Base-by-base conservation (phyloP, 1,139 yeast genomes). In the Candida mesenterica region DNA sequence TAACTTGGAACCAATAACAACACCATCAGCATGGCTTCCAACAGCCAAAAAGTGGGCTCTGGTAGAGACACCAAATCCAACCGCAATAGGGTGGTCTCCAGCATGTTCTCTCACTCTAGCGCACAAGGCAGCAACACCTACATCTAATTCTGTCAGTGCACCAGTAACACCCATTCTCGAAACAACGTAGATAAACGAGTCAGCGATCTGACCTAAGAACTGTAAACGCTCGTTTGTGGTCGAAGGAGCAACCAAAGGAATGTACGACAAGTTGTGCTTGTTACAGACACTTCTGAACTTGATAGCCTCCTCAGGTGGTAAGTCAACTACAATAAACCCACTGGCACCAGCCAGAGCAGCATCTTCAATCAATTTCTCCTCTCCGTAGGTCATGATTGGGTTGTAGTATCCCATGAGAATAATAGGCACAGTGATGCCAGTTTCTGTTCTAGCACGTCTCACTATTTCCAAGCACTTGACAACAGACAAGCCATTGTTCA, bases 121-220 rank as follows among this genome's bases (percentile, higher is more conserved):
- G 50, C 94, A 79, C 44, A 92, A 73, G 29, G 71, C 78, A 22
- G 80, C 79, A 40, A 90, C 75, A 46, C 82, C 82, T 5, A 68
- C 56, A 28, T 85, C 76, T 34, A 92, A 80, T 26, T 76, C 63
- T 12, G 77, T 72, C 15, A 80, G 68, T 20, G 95, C 94, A 57
- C 99, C 98, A 24, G 99, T 92, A 37, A 96, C 83, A 46, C 97
- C 97, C 98, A 92, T 92, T 59, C 95, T 78, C 6, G 97, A 88
- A 15, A 92, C 97, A 31, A 92, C 97, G 53, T 92, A 92, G 42
- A 92, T 83, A 61, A 92, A 92, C 1, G 97, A 85, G 57, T 90
- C 97, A 15, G 98, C 96, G 48, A 92, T 86, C 42, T 77, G 75
- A 12, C 92, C 82, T 55, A 92, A 72, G 19, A 84, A 68, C 52